A percentile compares a stretch with the other conserved stretches of the same genome.
Conservation (phyloP, 2,329 filamentous ascomycete species). For the Pyrenophora teres region DNA sequence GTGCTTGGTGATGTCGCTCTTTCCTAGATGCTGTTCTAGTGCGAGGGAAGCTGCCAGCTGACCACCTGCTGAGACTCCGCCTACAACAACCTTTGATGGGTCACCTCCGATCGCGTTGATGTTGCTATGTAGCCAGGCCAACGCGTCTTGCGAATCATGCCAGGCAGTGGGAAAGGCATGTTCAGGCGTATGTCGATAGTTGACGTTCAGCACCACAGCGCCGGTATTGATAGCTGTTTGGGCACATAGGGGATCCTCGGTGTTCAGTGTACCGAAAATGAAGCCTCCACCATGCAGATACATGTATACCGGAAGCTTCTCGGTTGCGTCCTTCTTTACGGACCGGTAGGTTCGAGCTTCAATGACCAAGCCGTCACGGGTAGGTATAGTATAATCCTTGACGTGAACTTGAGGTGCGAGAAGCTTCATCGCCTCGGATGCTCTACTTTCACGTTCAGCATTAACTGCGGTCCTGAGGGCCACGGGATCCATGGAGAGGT, state of each 20-base stretch:
- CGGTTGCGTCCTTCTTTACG: slow-evolving; percentile 31
- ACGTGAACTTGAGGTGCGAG: slow-evolving; percentile 30
- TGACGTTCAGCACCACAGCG: slow-evolving; percentile 59
- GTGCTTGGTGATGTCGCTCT: slow-evolving; percentile 31
- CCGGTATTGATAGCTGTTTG: slow-evolving; percentile 51
- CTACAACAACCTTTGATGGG: slow-evolving; percentile 52
- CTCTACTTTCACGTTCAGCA: slow-evolving; percentile 23
- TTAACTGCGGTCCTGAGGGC: slow-evolving; percentile 28
- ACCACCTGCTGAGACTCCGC: slow-evolving; percentile 58
- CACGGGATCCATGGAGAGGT: slow-evolving; percentile 24
- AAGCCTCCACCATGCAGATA: slow-evolving; percentile 61
- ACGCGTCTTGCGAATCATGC: slow-evolving; percentile 60
- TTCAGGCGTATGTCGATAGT: slow-evolving; percentile 65
- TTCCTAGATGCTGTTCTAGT: slow-evolving; percentile 52
- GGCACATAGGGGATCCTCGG: slow-evolving; percentile 60
- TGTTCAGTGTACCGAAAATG: slow-evolving; percentile 58
- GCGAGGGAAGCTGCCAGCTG: slow-evolving; percentile 56
- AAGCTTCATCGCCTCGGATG: slow-evolving; percentile 25
- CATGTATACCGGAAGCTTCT: slow-evolving; percentile 56
- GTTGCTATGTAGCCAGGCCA: slow-evolving; percentile 59
- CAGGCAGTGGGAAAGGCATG: slow-evolving; percentile 58
- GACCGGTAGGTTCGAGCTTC: slow-evolving; percentile 57
- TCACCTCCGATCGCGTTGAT: slow-evolving; percentile 49
- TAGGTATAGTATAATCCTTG: slow-evolving; percentile 40
- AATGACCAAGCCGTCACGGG: slow-evolving; percentile 53